Evolutionary conservation across 2,329 filamentous ascomycete genomes (phyloP), one percentile per base, ranked within the genome.

Genomic region (Aspergillus floridensis): DNA sequence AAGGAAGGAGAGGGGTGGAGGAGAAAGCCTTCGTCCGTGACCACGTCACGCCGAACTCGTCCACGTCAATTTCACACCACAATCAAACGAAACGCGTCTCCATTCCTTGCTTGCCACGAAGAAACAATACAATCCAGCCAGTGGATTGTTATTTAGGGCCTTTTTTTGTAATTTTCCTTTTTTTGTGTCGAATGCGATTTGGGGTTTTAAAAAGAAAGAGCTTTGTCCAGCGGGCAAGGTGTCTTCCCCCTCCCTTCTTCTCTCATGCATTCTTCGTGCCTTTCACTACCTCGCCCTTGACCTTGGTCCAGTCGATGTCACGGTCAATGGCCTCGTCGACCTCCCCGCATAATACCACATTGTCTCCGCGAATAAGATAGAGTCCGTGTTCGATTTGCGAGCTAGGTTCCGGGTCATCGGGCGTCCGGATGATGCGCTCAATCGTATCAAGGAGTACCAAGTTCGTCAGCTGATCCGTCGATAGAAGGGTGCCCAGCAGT

Each of bases 351-450:
- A 96, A 83, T 63, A 92, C 93, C 51, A 99, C 93, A 71, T 96
- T 97, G 74, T 99, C 95, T 55, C 95, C 95, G 61, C 95, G 86
- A 59, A 99, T 90, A 59, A 99, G 84, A 74, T 97, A 98, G 5
- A 98, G 79, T 1, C 95, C 95, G 63, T 97, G 86, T 4, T 89
- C 87, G 19, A 95, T 88, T 72, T 95, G 87, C 59, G 88, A 86
- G 48, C 90, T 96, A 0, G 88, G 85, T 68, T 96, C 91, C 46
- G 86, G 84, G 71, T 96, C 92, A 72, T 97, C 93, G 48, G 85
- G 84, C 1, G 90, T 88, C 64, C 91, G 89, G 69, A 99, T 96
- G 63, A 97, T 90, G 66, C 95, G 90, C 77, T 99, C 95, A 62
- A 92, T 81, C 4, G 93, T 91, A 65, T 91, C 83, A 66, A 87